Evolutionary conservation across 148 eudicot genomes (phyloP).

Genomic region (Silene latifolia): DNA sequence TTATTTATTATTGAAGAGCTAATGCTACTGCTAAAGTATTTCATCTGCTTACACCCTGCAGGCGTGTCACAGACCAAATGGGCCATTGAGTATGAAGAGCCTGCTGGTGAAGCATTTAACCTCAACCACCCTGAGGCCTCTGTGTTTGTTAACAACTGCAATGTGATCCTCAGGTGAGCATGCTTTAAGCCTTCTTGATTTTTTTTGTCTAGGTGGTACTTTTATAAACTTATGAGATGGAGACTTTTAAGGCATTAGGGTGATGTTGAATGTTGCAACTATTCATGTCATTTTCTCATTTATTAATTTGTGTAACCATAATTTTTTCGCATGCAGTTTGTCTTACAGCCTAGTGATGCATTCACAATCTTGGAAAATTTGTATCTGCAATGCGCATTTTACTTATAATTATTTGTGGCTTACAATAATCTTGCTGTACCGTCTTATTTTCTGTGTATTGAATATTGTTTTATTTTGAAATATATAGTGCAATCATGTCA

Average conservation of each 20-base stretch:
- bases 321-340: neutral
- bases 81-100: constrained; percentile 97
- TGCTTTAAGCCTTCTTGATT: neutral
- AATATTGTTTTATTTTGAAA: neutral
- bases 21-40: constrained; percentile 13
- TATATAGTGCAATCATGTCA: constrained; percentile 66
- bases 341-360: constrained; percentile 1
- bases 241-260: neutral
- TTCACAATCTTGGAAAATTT: neutral
- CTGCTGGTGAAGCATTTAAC: constrained; percentile 93
- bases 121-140: constrained; percentile 78
- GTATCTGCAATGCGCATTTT: neutral
- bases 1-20: neutral
- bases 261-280: neutral
- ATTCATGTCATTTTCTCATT: neutral
- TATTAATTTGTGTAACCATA: neutral
- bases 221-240: too few species aligned
- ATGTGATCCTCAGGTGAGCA: constrained; percentile 77
- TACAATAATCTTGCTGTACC: neutral
- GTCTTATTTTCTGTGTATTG: constrained; percentile 9
- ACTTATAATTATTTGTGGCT: neutral
- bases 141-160: constrained; percentile 80
- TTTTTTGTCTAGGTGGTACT: too few species aligned
- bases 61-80: constrained; percentile 85
- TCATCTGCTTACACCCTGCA: constrained; percentile 24